Base-by-base conservation (phyloP, 305 asterid species). In the Ajuga reptans region DNA sequence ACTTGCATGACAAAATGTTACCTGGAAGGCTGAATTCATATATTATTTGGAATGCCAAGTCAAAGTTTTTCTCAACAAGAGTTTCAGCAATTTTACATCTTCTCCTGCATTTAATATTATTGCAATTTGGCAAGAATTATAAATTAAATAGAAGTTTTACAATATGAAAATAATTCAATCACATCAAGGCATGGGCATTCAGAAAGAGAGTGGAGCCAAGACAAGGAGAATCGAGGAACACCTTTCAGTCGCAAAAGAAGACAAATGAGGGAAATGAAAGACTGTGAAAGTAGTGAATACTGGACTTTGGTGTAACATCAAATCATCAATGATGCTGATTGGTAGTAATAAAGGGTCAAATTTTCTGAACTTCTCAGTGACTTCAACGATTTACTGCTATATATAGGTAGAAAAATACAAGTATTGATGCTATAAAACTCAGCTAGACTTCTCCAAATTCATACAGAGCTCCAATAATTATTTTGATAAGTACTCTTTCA, bases 71-170 rank as follows among this genome's bases (percentile, higher is more conserved):
- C 84, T 90, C 97, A 74, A 85, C 95, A 75, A 93, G 96, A 75
- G 96, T 83, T 76, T 93, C 99, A 36, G 97, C 97, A 76, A 93
- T 86, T 85, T 84, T 86, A 81, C 97, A 89, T 85, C 99, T 89
- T 81, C 99, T 85, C 89, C 91, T 89, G 87, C 79, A 81, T 74
- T 73, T 65, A 51, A 49, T 72, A 55, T 66, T 64, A 73, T 61
- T 21, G 34, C 42, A 57, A 47, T 43, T 24, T 17, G 27, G 56
- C 67, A 74, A 53, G 53, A 66, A 18, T 67, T 53, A 69, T 71
- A 21, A 53, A 58, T 66, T 56, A 47, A 67, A 52, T 39, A 71
- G 39, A 68, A 21, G 72, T 65, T 59, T 5, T 49, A 24, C 14
- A 29, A 66, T 41, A 56, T 11, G 43, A 51, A 5, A 36, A 59